Conservation (phyloP, 495 filamentous ascomycete species). For the Penicillium pancosmium region DNA sequence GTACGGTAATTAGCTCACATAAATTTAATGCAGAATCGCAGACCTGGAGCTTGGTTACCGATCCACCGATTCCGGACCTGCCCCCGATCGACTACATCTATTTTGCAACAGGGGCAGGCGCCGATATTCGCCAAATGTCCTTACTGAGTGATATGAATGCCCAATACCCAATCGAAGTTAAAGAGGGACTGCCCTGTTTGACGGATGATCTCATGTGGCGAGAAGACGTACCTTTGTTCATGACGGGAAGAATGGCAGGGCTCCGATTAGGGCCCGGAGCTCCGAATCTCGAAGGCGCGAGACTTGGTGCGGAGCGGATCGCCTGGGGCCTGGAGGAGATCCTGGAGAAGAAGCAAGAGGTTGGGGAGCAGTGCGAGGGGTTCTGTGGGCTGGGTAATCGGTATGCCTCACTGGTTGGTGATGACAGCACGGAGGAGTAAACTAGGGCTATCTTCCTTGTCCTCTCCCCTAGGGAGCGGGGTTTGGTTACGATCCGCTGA, state of each 20-base stretch:
- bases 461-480: not conserved
- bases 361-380: slow-evolving; percentile 30
- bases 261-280: slow-evolving; percentile 63
- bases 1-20: slow-evolving; percentile 48
- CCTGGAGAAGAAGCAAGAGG: slow-evolving; percentile 30
- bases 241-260: slow-evolving; percentile 60
- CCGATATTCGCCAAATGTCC: slow-evolving; percentile 53
- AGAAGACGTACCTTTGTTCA: slow-evolving; percentile 60
- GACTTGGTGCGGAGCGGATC: slow-evolving; percentile 63
- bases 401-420: slow-evolving; percentile 32
- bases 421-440: slow-evolving; percentile 13
- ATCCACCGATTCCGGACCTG: slow-evolving; percentile 51
- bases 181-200: slow-evolving; percentile 60
- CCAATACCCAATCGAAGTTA: slow-evolving; percentile 55
- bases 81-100: slow-evolving; percentile 65
- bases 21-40: slow-evolving; percentile 36
- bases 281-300: slow-evolving; percentile 65
- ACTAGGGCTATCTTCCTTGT: slow-evolving; percentile 9
- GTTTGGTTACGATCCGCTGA: not conserved
- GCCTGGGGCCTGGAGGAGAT: slow-evolving; percentile 61
- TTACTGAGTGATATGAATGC: slow-evolving; percentile 52
- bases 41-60: slow-evolving; percentile 54
- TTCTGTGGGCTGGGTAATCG: slow-evolving; percentile 40
- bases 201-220: slow-evolving; percentile 67
- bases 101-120: slow-evolving; percentile 60